phyloP scores from a whole-genome alignment of 2,329 filamentous ascomycete species.

The Trichoderma polysporum region DNA sequence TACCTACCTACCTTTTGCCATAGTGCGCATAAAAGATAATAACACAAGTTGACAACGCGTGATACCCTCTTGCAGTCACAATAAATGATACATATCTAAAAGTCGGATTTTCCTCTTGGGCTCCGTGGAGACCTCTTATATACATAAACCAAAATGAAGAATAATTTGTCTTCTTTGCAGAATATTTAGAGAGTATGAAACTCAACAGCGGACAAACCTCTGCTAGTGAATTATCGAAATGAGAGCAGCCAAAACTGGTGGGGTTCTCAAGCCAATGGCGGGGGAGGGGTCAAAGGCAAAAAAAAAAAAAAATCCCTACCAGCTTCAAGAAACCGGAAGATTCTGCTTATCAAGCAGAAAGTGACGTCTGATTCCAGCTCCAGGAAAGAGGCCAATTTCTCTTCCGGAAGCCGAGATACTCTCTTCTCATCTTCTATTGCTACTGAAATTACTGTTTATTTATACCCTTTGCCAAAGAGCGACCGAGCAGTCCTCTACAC shows the following conservation, averaged over 20 bases:
- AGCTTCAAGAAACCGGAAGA: conserved; percentile 20
- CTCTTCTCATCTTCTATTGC: background rate
- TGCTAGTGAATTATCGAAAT: background rate
- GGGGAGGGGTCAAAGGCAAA: conserved; percentile 21
- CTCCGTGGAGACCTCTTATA: too few species aligned
- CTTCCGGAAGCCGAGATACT: background rate
- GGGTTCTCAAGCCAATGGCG: conserved; percentile 13
- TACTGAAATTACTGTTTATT: background rate
- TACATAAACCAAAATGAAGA: background rate
- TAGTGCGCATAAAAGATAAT: background rate
- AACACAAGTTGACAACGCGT: background rate
- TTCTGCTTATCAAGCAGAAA: conserved; percentile 24
- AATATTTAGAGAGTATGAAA: background rate
- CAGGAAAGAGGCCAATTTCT: background rate
- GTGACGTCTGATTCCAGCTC: conserved; percentile 15
- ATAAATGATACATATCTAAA: background rate
- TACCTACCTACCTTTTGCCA: background rate
- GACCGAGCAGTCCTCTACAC: background rate
- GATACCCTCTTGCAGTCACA: background rate
- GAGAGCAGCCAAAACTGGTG: background rate
- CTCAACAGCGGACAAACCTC: background rate
- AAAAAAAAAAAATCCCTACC: conserved; percentile 17
- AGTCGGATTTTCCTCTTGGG: background rate
- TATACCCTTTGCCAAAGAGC: background rate
- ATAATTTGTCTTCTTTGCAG: background rate